A percentile compares a stretch with the other conserved stretches of the same genome.
Conservation (phyloP, 768 basidiomycete genomes). For the Pleurotus tuber-regium region DNA sequence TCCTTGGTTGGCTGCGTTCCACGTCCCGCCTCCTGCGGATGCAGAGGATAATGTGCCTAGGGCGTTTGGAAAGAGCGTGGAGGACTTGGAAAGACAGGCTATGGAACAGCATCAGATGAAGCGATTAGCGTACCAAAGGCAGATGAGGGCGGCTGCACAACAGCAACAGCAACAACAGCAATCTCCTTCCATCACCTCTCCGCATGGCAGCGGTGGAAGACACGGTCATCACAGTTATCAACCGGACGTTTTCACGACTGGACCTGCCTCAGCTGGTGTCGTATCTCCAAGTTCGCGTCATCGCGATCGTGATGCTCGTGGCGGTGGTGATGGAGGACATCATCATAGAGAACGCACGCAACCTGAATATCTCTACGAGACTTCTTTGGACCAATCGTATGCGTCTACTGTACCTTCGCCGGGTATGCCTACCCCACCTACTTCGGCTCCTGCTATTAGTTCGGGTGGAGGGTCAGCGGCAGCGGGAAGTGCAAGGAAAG, state of each 20-base stretch:
- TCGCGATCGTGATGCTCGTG: not conserved
- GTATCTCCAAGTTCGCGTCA: constrained; percentile 35
- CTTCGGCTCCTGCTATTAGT: constrained; percentile 22
- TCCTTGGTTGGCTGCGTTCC: constrained; percentile 76
- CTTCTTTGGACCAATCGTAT: constrained; percentile 57
- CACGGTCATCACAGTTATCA: constrained; percentile 49
- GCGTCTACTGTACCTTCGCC: constrained; percentile 26
- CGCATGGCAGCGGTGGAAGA: constrained; percentile 30
- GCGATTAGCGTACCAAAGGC: constrained; percentile 74
- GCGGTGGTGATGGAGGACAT: no score
- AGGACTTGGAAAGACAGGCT: constrained; percentile 76
- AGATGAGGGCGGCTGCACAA: constrained; percentile 61
- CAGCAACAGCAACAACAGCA: constrained; percentile 21
- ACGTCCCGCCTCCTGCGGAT: constrained; percentile 26
- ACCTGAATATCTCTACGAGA: constrained; percentile 75
- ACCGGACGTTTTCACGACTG: constrained; percentile 41
- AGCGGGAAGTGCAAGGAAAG: constrained; percentile 21
- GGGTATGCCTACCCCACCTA: constrained; percentile 27
- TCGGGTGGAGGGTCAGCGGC: constrained; percentile 5
- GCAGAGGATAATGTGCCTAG: constrained; percentile 26
- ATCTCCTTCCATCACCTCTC: constrained; percentile 19
- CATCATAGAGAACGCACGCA: constrained; percentile 40
- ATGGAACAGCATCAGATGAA: constrained; percentile 86
- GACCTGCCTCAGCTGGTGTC: constrained; percentile 24
- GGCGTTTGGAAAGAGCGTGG: constrained; percentile 67